Base-by-base conservation (phyloP, 2,329 filamentous ascomycete genomes). In the Fusarium verticillioides region DNA sequence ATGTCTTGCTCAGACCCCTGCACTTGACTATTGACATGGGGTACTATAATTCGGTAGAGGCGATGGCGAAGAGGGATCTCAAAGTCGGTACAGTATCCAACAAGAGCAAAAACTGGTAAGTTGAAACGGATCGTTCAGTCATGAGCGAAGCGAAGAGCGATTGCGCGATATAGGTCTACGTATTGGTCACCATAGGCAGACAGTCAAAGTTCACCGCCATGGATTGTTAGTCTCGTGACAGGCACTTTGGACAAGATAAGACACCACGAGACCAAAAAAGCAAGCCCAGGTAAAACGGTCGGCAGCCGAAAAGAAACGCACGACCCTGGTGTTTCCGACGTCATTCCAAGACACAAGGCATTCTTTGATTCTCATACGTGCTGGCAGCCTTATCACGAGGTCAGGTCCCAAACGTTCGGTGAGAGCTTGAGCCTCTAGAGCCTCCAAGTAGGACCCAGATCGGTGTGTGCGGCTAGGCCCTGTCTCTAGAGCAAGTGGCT, bases 21-120 rank as follows among this genome's bases (percentile, higher is more conserved):
- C 44, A 57, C 53, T 75, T 64, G 12, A 30, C n/a, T 70, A 78
- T 76, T 57, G 72, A 56, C 72, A 75, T 52, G 72, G 50, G 72
- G 62, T 76, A 52, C 53, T 69, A 64, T 75, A 76, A 70, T 69
- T 70, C 54, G 61, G 60, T 61, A 72, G 70, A 57, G 42, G 43
- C 53, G 30, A 46, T 21, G 43, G 46, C 26, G 30, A 64, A 67
- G 65, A 62, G 44, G 47, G 47, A 60, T 52, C 46, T 58, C 39
- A 49, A 60, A 43, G 47, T 50, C 18, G n/a, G 34, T 28, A 50
- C 21, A 18, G 34, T 32, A 54, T 34, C 23, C 40, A 49, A 57
- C 36, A 59, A 59, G 47, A 71, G 52, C 40, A 57, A 46, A 74
- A 71, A 57, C 57, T 59, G 71, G 70, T 57, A 63, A 54, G 66